Conservation (phyloP, 257 asterid species). For the Solanum corneliomulleri region DNA sequence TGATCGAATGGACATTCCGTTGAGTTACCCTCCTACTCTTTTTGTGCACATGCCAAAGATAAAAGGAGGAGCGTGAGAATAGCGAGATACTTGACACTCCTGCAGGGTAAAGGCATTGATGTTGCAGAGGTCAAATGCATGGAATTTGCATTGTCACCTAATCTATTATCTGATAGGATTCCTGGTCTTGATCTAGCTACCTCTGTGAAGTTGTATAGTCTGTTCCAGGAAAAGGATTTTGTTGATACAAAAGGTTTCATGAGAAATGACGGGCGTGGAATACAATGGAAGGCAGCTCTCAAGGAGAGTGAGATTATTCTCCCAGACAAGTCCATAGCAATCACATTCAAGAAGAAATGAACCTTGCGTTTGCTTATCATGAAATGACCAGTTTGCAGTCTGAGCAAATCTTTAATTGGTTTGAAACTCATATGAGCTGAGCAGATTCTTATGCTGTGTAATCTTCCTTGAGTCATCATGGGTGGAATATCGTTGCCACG, state of each 20-base stretch:
- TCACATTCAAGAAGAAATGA: constrained; percentile 94
- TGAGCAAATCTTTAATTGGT: constrained; percentile 69
- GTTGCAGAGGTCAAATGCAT: constrained; percentile 58
- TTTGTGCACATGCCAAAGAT: constrained; percentile 96
- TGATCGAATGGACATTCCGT: constrained; percentile 35
- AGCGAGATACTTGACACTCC: constrained; percentile 35
- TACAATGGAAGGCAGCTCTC: constrained; percentile 59
- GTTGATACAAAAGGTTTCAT: constrained; percentile 66
- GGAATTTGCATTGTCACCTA: constrained; percentile 67
- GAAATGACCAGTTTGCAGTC: constrained; percentile 95
- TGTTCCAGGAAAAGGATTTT: constrained; percentile 57
- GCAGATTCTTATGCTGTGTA: not conserved
- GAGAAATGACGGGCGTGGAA: constrained; percentile 75
- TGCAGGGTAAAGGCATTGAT: constrained; percentile 54
- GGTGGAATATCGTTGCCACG: not conserved
- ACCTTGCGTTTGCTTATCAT: constrained; percentile 91
- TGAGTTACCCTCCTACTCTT: constrained; percentile 65
- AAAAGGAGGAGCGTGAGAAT: constrained; percentile 49
- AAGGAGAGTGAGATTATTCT: constrained; percentile 44
- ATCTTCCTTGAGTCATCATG: not conserved
- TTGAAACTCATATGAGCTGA: constrained; percentile 64
- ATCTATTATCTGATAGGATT: constrained; percentile 52
- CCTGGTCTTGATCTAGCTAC: constrained; percentile 38
- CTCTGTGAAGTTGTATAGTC: constrained; percentile 33
- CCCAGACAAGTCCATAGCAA: constrained; percentile 44